These are phyloP conservation scores for Hypericum androsaemum DNA, from an alignment of 345 rosid species.

Conservation along the genomic window DNA sequence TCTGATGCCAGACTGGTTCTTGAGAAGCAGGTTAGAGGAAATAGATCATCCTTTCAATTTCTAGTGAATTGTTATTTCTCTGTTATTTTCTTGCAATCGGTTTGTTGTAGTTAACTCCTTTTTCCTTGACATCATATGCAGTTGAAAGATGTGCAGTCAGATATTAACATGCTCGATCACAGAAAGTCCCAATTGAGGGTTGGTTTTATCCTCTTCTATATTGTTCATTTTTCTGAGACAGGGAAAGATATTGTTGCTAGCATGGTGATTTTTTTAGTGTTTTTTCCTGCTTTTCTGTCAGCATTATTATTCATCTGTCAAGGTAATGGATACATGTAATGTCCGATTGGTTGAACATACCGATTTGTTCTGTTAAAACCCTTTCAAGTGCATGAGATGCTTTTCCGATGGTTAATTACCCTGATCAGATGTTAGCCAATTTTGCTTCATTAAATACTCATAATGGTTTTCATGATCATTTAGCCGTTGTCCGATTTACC, in stretches of 20 bases:
- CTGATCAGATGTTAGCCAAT: no score
- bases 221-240: background rate
- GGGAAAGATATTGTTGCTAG: no score
- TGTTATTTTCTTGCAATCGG: background rate
- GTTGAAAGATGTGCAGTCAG: constrained; percentile 51
- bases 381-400: no score
- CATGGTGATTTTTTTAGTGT: background rate
- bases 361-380: no score
- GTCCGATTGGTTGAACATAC: no score
- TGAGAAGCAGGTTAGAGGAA: constrained; percentile 58
- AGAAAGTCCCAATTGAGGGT: constrained; percentile 54
- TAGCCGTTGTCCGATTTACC: background rate
- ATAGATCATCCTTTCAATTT: constrained; percentile 2
- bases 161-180: constrained; percentile 39
- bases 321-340: no score
- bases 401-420: no score
- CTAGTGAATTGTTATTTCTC: background rate
- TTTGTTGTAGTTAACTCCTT: background rate
- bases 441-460: no score
- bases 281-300: background rate
- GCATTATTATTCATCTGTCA: background rate
- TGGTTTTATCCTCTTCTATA: constrained; percentile 14
- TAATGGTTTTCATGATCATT: no score
- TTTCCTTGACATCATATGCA: constrained; percentile 26
- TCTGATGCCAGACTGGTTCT: constrained; percentile 35